Percentiles rank a stretch among this genome's conserved stretches.
Conservation (phyloP, 2,329 filamentous ascomycete genomes). For the Onygenales sp. region DNA sequence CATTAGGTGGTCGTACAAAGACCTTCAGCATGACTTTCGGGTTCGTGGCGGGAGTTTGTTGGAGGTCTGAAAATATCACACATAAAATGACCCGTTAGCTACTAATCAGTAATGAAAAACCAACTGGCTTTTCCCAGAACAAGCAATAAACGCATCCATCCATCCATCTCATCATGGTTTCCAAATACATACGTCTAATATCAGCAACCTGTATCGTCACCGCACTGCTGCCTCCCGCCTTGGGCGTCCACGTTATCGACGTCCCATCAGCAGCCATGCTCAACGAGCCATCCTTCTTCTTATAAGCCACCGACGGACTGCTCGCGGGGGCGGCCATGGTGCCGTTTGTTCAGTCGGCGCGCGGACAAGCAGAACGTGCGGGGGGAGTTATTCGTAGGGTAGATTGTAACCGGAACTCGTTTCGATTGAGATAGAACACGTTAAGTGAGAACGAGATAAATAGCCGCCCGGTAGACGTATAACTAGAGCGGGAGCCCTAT, state of each 20-base stretch:
- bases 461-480: too few relatives aligned
- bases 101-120: not conserved
- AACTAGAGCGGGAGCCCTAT: too few relatives aligned
- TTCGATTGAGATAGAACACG: not conserved
- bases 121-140: not conserved
- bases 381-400: too few relatives aligned
- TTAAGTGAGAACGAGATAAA: too few relatives aligned
- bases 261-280: slow-evolving; percentile 63
- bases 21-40: slow-evolving; percentile 92
- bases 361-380: too few relatives aligned
- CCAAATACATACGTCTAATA: slow-evolving; percentile 62
- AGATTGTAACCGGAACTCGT: not conserved
- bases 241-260: slow-evolving; percentile 72
- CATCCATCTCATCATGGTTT: too few relatives aligned
- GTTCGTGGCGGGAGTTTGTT: slow-evolving; percentile 82
- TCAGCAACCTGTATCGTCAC: slow-evolving; percentile 63
- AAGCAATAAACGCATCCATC: too few relatives aligned
- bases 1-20: slow-evolving; percentile 58
- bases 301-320: slow-evolving; percentile 55
- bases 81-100: slow-evolving; percentile 3
- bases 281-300: slow-evolving; percentile 89
- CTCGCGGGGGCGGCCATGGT: slow-evolving; percentile 2
- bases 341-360: not conserved
- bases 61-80: slow-evolving; percentile 56
- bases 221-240: slow-evolving; percentile 47